phyloP scores from a whole-genome alignment of 345 rosid genomes.

The Eucalyptus globulus region DNA sequence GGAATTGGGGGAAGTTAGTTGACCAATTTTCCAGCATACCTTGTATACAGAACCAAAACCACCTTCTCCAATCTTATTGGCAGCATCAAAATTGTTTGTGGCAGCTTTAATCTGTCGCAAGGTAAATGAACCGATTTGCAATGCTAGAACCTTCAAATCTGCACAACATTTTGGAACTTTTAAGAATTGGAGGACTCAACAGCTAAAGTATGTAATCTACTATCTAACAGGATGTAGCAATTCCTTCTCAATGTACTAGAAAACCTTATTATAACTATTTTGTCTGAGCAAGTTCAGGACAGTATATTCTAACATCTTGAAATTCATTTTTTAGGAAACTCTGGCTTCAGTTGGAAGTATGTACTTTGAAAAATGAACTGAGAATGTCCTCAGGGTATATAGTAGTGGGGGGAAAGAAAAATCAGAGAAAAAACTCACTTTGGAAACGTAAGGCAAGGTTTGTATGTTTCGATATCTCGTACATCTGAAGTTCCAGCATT shows the following conservation, averaged over 20 bases:
- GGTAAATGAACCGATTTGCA: slow-evolving; percentile 1
- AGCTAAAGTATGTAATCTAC: neutral
- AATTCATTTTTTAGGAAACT: too few relatives aligned
- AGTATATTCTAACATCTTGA: too few relatives aligned
- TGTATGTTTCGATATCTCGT: accelerated
- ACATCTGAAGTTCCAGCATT: too few relatives aligned
- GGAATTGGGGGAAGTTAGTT: neutral
- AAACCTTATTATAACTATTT: neutral
- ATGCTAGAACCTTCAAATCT: neutral
- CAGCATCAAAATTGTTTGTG: neutral
- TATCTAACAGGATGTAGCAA: neutral
- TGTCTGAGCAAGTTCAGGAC: neutral
- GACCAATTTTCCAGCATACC: neutral
- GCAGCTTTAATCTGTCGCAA: slow-evolving; percentile 5
- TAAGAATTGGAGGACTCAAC: neutral
- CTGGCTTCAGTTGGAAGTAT: too few relatives aligned
- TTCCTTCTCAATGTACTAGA: neutral
- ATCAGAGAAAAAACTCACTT: too few relatives aligned
- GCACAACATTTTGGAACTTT: neutral
- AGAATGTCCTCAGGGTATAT: too few relatives aligned
- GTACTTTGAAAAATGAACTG: too few relatives aligned
- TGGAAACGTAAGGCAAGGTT: too few relatives aligned
- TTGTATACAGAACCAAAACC: slow-evolving; percentile 7
- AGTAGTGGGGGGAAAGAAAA: too few relatives aligned
- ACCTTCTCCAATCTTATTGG: slow-evolving; percentile 11